Evolutionary conservation across 2,329 filamentous ascomycete species (phyloP).

Genomic region (Talaromyces sp.): DNA sequence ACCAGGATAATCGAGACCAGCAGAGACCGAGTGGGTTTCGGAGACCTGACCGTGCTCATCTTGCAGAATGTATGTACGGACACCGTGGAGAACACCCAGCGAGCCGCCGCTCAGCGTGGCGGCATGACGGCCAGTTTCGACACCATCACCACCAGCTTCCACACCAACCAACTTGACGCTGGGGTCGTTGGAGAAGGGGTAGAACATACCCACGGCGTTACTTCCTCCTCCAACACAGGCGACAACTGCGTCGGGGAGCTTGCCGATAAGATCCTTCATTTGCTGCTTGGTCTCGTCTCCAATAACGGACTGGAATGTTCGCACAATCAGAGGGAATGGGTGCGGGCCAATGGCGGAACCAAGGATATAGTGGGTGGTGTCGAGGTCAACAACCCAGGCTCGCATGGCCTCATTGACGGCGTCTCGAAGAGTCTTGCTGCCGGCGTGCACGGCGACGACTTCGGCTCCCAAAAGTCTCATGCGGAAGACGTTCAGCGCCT

Average conservation of each 20-base stretch:
- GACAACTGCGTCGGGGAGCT: constrained; percentile 91
- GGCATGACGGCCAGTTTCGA: constrained; percentile 79
- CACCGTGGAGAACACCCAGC: constrained; percentile 92
- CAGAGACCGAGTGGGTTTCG: constrained; percentile 94
- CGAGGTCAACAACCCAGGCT: constrained; percentile 86
- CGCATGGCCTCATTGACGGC: constrained; percentile 94
- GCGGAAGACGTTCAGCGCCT: constrained; percentile 96
- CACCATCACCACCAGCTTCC: constrained; percentile 88
- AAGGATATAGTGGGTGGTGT: constrained; percentile 97
- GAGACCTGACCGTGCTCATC: constrained; percentile 87
- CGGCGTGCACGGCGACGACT: constrained; percentile 88
- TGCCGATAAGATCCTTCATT: constrained; percentile 76
- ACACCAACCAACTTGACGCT: constrained; percentile 87
- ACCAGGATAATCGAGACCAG: constrained; percentile 93
- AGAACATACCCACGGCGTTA: constrained; percentile 98
- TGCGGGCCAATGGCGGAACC: constrained; percentile 96
- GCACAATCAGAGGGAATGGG: constrained; percentile 94
- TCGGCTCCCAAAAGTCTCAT: constrained; percentile 94
- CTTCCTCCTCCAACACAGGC: constrained; percentile 94
- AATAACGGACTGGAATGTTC: constrained; percentile 96
- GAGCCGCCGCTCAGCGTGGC: constrained; percentile 81
- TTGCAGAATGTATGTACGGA: constrained; percentile 92
- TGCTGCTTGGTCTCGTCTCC: constrained; percentile 91
- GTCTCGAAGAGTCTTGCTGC: constrained; percentile 74
- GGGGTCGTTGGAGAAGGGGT: constrained; percentile 81